Conservation (phyloP, 192 early-diverging fungal species). For the Podila clonocystis region DNA sequence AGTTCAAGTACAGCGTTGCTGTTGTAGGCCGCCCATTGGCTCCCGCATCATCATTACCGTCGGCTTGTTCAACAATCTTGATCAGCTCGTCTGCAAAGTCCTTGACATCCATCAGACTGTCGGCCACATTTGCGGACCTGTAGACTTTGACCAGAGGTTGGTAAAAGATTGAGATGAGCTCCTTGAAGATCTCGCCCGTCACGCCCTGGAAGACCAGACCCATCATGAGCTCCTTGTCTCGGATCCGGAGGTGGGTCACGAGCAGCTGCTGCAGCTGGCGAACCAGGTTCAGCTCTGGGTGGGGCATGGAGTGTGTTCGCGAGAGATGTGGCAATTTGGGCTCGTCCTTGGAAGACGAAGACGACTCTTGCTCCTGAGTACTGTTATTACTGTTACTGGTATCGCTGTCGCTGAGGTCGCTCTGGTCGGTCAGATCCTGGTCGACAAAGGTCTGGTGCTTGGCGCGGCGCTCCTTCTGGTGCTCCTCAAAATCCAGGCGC, state of each 20-base stretch:
- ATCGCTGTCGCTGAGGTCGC: conserved; percentile 4
- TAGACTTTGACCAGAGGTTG: conserved; percentile 61
- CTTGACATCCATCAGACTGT: conserved; percentile 53
- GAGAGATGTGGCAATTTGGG: conserved; percentile 7
- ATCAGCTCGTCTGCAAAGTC: conserved; percentile 61
- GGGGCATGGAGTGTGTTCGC: neutral
- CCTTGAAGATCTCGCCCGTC: conserved; percentile 59
- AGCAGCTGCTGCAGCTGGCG: conserved; percentile 48
- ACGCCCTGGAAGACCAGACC: conserved; percentile 56
- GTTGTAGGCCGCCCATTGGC: conserved; percentile 11
- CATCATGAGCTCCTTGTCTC: conserved; percentile 57
- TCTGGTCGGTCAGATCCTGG: neutral
- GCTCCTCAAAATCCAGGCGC: neutral
- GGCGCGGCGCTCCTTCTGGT: conserved; percentile 1
- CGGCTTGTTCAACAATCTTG: conserved; percentile 51
- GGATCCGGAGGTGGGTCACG: conserved; percentile 52
- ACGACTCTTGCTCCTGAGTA: neutral
- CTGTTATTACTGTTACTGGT: conserved; percentile 6
- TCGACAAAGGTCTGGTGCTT: neutral
- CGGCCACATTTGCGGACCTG: conserved; percentile 61
- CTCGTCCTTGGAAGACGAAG: conserved; percentile 9
- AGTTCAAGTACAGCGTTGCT: conserved; percentile 34
- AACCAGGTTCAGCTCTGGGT: conserved; percentile 27
- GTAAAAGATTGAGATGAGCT: conserved; percentile 63
- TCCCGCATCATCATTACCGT: conserved; percentile 6